These are phyloP conservation scores for Parachlorella kessleri DNA, from an alignment of 139 green algal species.

Conservation along the genomic window DNA sequence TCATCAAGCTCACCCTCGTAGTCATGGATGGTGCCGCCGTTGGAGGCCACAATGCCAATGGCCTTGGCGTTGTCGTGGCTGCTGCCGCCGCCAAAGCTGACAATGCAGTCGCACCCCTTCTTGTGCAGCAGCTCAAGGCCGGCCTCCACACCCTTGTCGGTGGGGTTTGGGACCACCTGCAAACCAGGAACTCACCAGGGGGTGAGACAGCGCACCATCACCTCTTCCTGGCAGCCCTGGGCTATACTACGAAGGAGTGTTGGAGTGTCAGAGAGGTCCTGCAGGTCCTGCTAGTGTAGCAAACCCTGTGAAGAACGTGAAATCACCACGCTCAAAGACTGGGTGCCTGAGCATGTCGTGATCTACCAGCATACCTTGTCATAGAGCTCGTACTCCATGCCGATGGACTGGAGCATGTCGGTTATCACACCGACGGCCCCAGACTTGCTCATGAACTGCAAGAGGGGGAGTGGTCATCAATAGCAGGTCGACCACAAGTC, in stretches of 20 bases:
- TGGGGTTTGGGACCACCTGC: constrained; percentile 22
- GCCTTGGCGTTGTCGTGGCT: constrained; percentile 28
- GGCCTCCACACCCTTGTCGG: neutral
- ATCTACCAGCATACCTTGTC: too few species aligned
- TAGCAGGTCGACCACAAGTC: too few species aligned
- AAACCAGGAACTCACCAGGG: too few species aligned
- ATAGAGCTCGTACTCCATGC: constrained; percentile 13
- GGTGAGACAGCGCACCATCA: too few species aligned
- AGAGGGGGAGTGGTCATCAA: neutral
- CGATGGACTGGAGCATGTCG: neutral
- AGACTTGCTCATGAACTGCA: constrained; percentile 14
- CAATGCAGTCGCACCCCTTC: constrained; percentile 22
- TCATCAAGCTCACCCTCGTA: constrained; percentile 25
- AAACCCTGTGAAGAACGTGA: too few species aligned
- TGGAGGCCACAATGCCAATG: constrained; percentile 16
- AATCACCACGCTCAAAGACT: too few species aligned
- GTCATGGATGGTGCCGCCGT: constrained; percentile 22
- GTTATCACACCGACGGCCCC: neutral
- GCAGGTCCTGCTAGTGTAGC: too few species aligned
- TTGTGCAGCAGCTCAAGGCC: constrained; percentile 7
- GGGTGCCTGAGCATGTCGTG: too few species aligned
- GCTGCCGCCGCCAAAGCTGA: constrained; percentile 34
- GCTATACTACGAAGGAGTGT: too few species aligned
- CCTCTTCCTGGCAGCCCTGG: too few species aligned
- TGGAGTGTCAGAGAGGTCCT: too few species aligned